Base-by-base conservation (phyloP, 2,329 filamentous ascomycete species). In the Ophiobolus disseminans region DNA sequence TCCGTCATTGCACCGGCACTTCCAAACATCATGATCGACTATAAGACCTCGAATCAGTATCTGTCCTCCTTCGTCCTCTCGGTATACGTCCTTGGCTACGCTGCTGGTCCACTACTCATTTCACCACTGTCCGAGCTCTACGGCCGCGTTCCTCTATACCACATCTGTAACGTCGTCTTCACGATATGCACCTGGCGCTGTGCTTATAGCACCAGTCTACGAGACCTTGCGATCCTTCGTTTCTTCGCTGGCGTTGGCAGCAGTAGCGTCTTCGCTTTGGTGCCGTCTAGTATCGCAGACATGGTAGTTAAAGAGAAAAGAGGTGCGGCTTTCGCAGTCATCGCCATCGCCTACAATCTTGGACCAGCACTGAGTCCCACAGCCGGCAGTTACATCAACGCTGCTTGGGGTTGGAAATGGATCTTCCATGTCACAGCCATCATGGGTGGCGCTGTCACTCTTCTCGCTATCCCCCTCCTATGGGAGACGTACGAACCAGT, bases 91-190 rank as follows among this genome's bases (percentile, higher is more conserved):
- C 46, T 71, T 4, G 66, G 62, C 2, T 69, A 62, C 21, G 63
- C 65, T 10, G 48, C 62, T 31, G 66, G 68, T 1, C 68, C 68
- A 0, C 56, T 65, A 10, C 21, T 66, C 14, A 51, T 64, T 9
- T 60, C 57, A 2, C 65, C 66, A 1, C 51, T 68, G 3, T 62
- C 61, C n/a, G 65, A 68, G 37, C 35, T 65, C 4, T 68, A 60
- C 39, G 63, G 62, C 11, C 59, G 63, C 41, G 50, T 74, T 73
- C 80, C 80, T 53, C 56, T 82, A 2, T 69, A 86, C 52, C 75
- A 78, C 9, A 63, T 63, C 2, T 80, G 82, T 45, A 88, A 84
- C 50, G 62, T 78, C 11, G 76, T 83, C 50, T 88, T 87, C 67
- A 78, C 81, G 45, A 59, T 79, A 5, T 86, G 82, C 75, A 82